phyloP scores from a whole-genome alignment of 345 rosid genomes.

The Geranium rotundifolium region DNA sequence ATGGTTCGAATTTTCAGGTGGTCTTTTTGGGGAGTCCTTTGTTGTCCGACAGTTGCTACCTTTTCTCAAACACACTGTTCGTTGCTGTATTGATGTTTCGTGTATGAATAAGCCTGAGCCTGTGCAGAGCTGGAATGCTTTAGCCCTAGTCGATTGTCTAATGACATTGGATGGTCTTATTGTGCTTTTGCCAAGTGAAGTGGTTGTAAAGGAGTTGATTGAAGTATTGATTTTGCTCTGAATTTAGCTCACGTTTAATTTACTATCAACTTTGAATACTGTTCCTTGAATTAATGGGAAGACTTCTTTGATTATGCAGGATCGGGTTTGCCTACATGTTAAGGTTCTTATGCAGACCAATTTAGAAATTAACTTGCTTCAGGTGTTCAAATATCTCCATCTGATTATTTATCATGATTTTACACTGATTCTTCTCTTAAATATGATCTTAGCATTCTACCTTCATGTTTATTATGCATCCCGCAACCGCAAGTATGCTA shows the following conservation, averaged over 20 bases:
- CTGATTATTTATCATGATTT: slow-evolving; percentile 6
- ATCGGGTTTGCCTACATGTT: slow-evolving; percentile 47
- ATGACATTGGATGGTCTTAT: slow-evolving; percentile 65
- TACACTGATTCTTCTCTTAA: background rate
- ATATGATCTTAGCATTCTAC: background rate
- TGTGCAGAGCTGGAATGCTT: slow-evolving; percentile 71
- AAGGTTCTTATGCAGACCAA: slow-evolving; percentile 58
- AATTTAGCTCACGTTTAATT: slow-evolving; percentile 8
- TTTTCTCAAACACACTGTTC: slow-evolving; percentile 62
- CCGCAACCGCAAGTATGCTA: background rate
- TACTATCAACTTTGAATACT: slow-evolving; percentile 2
- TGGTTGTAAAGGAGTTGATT: slow-evolving; percentile 62
- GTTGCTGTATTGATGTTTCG: slow-evolving; percentile 50
- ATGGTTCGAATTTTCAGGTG: slow-evolving; percentile 47
- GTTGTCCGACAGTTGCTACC: slow-evolving; percentile 79
- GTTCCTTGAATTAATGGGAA: slow-evolving; percentile 7
- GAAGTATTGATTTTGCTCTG: slow-evolving; percentile 38
- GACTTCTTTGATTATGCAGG: slow-evolving; percentile 41
- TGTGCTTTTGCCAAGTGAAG: slow-evolving; percentile 54
- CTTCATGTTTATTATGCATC: background rate
- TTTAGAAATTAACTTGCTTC: slow-evolving; percentile 58
- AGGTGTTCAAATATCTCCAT: slow-evolving; percentile 37
- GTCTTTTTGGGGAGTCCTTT: slow-evolving; percentile 64
- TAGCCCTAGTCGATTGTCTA: slow-evolving; percentile 70
- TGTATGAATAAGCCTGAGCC: slow-evolving; percentile 71